Percentiles rank a stretch among this genome's conserved stretches.
Evolutionary conservation across 225 moss, liverwort and hornwort genomes (phyloP).

Genomic region (Sphagnum contortum): DNA sequence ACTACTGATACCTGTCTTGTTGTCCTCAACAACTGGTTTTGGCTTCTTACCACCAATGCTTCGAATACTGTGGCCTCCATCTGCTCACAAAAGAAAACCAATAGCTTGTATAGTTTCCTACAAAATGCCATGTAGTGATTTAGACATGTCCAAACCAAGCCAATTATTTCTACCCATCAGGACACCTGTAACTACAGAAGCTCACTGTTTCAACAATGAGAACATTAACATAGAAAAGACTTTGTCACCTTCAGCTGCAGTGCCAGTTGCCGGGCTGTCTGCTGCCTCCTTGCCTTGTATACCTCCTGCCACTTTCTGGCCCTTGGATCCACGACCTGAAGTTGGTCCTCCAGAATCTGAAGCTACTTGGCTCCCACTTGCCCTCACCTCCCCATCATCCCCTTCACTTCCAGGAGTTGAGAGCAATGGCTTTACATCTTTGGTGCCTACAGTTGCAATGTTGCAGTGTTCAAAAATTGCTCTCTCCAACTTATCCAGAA

Average conservation of each 20-base stretch:
- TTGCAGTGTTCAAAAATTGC: too few species aligned
- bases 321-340: conserved; percentile 42
- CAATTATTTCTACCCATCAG: too few species aligned
- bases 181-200: too few species aligned
- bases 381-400: conserved; percentile 57
- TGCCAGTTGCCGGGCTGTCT: conserved; percentile 32
- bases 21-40: conserved; percentile 76
- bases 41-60: conserved; percentile 98
- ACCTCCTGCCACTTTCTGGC: conserved; percentile 74
- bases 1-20: conserved; percentile 54
- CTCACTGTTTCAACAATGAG: too few species aligned
- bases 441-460: conserved; percentile 27
- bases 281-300: conserved; percentile 45
- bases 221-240: too few species aligned
- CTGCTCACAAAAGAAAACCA: conserved; percentile 23
- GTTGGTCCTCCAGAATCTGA: conserved; percentile 50
- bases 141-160: too few species aligned
- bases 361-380: conserved; percentile 41
- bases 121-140: too few species aligned
- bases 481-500: too few species aligned
- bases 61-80: conserved; percentile 85
- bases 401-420: conserved; percentile 56
- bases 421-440: conserved; percentile 62
- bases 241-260: conserved; percentile 35
- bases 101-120: neutral